These are phyloP conservation scores for Exophiala phaeomuriformis DNA, from an alignment of 2,329 filamentous ascomycete genomes.

Conservation along the genomic window DNA sequence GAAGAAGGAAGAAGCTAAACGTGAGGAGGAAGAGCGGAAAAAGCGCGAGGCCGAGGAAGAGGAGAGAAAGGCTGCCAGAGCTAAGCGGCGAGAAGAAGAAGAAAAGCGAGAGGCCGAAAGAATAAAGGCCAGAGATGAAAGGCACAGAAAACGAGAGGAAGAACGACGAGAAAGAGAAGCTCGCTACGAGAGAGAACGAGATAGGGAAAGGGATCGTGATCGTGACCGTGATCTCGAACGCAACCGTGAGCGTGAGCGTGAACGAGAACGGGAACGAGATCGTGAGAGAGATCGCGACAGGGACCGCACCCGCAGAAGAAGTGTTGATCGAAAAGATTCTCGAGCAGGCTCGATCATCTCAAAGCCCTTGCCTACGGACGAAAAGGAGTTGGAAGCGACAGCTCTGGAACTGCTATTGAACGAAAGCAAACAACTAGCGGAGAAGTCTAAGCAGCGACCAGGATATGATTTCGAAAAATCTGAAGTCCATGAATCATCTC, in stretches of 20 bases:
- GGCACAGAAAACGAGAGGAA: conserved; percentile 40
- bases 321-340: conserved; percentile 30
- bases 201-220: conserved; percentile 30
- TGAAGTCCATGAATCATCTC: conserved; percentile 29
- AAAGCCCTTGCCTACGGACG: conserved; percentile 38
- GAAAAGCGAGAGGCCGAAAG: conserved; percentile 47
- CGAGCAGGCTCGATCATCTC: conserved; percentile 30
- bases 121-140: conserved; percentile 44
- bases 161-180: conserved; percentile 38
- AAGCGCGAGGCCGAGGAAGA: conserved; percentile 40
- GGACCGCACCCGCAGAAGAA: conserved; percentile 28
- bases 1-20: conserved; percentile 35
- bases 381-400: conserved; percentile 50
- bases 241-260: conserved; percentile 29
- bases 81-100: conserved; percentile 47
- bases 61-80: conserved; percentile 43
- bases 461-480: conserved; percentile 39
- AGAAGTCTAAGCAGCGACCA: conserved; percentile 44
- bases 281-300: conserved; percentile 15
- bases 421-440: conserved; percentile 49
- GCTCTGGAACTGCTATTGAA: conserved; percentile 48
- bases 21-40: conserved; percentile 38
- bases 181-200: conserved; percentile 31
- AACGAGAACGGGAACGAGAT: conserved; percentile 30
- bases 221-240: conserved; percentile 23